phyloP scores from a whole-genome alignment of 768 basidiomycete genomes.

The Boletellus sp. region DNA sequence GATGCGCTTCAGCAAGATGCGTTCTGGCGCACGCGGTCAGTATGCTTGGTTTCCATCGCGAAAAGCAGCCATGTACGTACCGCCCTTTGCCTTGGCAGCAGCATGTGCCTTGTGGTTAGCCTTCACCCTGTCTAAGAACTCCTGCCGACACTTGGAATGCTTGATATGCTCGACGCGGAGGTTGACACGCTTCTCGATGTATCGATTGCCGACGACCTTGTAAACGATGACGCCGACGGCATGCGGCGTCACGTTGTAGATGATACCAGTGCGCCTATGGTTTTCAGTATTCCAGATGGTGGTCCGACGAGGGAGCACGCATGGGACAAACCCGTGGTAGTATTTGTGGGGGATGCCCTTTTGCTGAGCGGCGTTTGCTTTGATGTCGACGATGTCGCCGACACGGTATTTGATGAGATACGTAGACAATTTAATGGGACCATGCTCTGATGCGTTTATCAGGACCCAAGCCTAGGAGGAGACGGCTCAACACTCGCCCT shows the following conservation, averaged over 20 bases:
- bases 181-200: slow-evolving; percentile 99
- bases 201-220: slow-evolving; percentile 99
- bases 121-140: slow-evolving; percentile 96
- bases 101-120: slow-evolving; percentile 78
- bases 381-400: slow-evolving; percentile 99
- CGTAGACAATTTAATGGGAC: slow-evolving; percentile 85
- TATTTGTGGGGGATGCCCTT: slow-evolving; percentile 99
- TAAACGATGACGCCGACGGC: slow-evolving; percentile 96
- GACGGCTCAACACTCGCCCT: slow-evolving; percentile 55
- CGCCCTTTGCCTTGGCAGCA: slow-evolving; percentile 88
- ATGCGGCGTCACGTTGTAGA: slow-evolving; percentile 96
- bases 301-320: not conserved
- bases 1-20: slow-evolving; percentile 79
- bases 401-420: slow-evolving; percentile 91
- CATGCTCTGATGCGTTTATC: slow-evolving; percentile 62
- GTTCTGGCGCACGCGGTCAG: slow-evolving; percentile 44
- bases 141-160: slow-evolving; percentile 97
- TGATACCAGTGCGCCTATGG: slow-evolving; percentile 88
- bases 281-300: not conserved
- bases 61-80: slow-evolving; percentile 37
- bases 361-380: slow-evolving; percentile 98
- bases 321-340: slow-evolving; percentile 82
- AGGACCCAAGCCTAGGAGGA: slow-evolving; percentile 7
- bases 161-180: slow-evolving; percentile 91
- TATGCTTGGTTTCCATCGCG: not conserved